These are phyloP conservation scores for Solanum arcanum DNA, from an alignment of 257 asterid species.

Conservation along the genomic window DNA sequence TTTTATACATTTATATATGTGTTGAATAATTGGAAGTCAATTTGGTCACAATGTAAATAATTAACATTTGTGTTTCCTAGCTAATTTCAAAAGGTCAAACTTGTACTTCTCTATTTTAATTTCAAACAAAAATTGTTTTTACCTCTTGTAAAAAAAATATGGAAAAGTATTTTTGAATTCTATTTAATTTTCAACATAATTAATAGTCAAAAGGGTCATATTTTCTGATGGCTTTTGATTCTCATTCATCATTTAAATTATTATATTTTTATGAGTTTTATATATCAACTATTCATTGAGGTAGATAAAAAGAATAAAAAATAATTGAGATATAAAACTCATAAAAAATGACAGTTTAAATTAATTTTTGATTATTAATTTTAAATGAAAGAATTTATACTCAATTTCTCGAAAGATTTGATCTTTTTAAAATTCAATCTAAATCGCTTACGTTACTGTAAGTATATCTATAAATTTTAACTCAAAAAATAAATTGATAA, in stretches of 20 bases:
- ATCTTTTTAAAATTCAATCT: too few species aligned
- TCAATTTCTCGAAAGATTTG: background rate
- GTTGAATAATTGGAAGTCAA: background rate
- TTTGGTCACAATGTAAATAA: background rate
- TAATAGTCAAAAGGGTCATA: background rate
- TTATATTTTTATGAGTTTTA: background rate
- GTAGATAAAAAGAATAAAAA: rapidly evolving
- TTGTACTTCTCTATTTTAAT: background rate
- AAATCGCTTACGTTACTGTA: too few species aligned
- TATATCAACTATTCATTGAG: too few species aligned
- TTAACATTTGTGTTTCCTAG: background rate
- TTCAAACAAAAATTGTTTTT: background rate
- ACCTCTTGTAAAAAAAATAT: background rate
- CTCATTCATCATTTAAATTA: too few species aligned
- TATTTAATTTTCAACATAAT: background rate
- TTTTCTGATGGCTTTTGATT: background rate
- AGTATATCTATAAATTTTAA: too few species aligned
- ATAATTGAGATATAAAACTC: too few species aligned
- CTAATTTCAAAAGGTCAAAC: background rate
- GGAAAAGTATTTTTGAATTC: background rate
- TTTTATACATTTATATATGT: too few species aligned
- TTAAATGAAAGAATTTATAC: too few species aligned
- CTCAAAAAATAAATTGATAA: background rate
- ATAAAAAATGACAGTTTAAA: too few species aligned
- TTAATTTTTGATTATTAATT: too few species aligned